phyloP scores from a whole-genome alignment of 2,329 filamentous ascomycete genomes.

The Calonectria pauciramosa region DNA sequence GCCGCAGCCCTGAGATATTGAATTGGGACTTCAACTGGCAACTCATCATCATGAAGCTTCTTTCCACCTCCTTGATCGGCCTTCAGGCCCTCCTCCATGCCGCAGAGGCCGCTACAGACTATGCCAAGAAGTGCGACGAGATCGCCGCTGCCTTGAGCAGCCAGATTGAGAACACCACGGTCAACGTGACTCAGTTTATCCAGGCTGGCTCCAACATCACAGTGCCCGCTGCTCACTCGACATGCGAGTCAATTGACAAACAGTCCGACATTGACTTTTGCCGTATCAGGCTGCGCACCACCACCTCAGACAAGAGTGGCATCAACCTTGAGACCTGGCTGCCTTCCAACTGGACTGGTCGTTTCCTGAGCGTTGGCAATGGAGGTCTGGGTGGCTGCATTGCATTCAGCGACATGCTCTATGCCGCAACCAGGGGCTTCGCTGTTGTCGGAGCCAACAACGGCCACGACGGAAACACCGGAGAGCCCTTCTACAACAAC shows the following conservation, averaged over 20 bases:
- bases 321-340: constrained; percentile 64
- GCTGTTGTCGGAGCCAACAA: constrained; percentile 64
- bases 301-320: constrained; percentile 56
- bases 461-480: constrained; percentile 62
- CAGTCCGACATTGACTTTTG: constrained; percentile 37
- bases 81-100: background rate
- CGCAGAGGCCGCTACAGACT: constrained; percentile 3
- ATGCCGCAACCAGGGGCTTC: constrained; percentile 58
- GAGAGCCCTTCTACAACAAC: constrained; percentile 49
- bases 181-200: constrained; percentile 22
- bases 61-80: background rate
- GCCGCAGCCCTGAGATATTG: background rate
- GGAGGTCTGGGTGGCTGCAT: constrained; percentile 64
- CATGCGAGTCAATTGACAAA: constrained; percentile 49
- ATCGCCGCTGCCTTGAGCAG: background rate
- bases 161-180: constrained; percentile 13
- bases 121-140: constrained; percentile 15
- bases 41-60: constrained; percentile 16
- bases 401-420: constrained; percentile 61
- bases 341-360: constrained; percentile 57
- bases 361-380: constrained; percentile 63
- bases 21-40: background rate
- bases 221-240: constrained; percentile 53
- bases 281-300: constrained; percentile 28
- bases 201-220: constrained; percentile 18